Evolutionary conservation across 2,329 filamentous ascomycete species (phyloP).

Genomic region (Ophiosphaerella narmari): DNA sequence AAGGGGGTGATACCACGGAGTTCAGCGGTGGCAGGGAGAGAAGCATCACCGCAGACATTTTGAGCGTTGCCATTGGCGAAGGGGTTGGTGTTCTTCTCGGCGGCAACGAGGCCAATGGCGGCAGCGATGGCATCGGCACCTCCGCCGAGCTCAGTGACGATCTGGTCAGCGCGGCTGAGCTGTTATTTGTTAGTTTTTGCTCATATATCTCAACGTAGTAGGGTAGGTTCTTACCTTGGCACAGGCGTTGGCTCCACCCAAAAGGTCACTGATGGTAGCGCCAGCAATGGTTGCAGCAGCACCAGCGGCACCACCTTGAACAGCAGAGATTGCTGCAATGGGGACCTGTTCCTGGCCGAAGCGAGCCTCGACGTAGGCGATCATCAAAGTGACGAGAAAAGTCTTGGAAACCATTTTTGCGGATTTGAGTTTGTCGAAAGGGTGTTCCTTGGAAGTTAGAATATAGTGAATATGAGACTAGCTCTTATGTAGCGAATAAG

Average conservation of each 20-base stretch:
- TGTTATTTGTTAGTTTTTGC: constrained; percentile 36
- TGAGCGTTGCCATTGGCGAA: constrained; percentile 62
- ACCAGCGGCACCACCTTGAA: constrained; percentile 61
- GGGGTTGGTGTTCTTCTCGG: constrained; percentile 76
- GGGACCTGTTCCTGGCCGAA: constrained; percentile 68
- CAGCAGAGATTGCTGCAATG: constrained; percentile 59
- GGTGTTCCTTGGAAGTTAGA: constrained; percentile 16
- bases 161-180: constrained; percentile 67
- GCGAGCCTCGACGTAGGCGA: constrained; percentile 49
- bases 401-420: constrained; percentile 41
- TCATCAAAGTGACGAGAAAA: constrained; percentile 33
- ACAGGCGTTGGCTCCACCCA: constrained; percentile 69
- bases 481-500: constrained; percentile 33
- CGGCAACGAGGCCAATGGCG: constrained; percentile 66
- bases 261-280: constrained; percentile 63
- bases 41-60: constrained; percentile 66
- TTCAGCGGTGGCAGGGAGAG: constrained; percentile 63
- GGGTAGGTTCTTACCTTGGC: constrained; percentile 55
- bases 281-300: constrained; percentile 68
- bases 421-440: constrained; percentile 21
- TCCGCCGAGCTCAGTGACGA: constrained; percentile 64
- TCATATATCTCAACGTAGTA: neutral
- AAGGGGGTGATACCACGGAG: constrained; percentile 70
- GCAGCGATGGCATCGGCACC: constrained; percentile 65
- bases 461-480: constrained; percentile 38